Percentiles rank a stretch among this genome's conserved stretches.
phyloP scores from a whole-genome alignment of 805 yeast genomes.

The Candida glaebosa region DNA sequence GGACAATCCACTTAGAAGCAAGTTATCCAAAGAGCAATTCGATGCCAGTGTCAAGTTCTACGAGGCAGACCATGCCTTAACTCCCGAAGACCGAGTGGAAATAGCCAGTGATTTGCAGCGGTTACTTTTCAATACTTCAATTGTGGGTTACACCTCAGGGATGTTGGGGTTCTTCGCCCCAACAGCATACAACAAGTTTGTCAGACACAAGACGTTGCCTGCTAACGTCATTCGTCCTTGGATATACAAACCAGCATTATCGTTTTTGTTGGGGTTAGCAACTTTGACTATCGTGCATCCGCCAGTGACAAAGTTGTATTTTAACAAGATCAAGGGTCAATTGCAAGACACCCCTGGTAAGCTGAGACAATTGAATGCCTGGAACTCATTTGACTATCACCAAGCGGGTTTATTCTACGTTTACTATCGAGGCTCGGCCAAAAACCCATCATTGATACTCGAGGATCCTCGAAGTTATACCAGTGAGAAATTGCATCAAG shows the following conservation, averaged over 20 bases:
- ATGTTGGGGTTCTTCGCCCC: slow-evolving; percentile 27
- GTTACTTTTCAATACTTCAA: slow-evolving; percentile 21
- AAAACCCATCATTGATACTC: slow-evolving; percentile 49
- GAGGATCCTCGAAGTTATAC: slow-evolving; percentile 50
- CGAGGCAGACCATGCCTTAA: slow-evolving; percentile 37
- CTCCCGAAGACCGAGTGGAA: slow-evolving; percentile 26
- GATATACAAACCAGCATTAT: slow-evolving; percentile 30
- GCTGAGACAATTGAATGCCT: slow-evolving; percentile 21
- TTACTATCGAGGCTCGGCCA: slow-evolving; percentile 50
- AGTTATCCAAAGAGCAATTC: slow-evolving; percentile 31
- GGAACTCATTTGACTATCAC: slow-evolving; percentile 36
- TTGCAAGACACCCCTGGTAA: slow-evolving; percentile 14
- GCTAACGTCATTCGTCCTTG: slow-evolving; percentile 7
- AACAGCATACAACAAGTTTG: slow-evolving; percentile 20
- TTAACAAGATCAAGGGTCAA: slow-evolving; percentile 15
- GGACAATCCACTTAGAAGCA: slow-evolving; percentile 24
- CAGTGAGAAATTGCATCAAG: slow-evolving; percentile 24
- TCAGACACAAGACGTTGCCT: slow-evolving; percentile 1
- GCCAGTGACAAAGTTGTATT: slow-evolving; percentile 20
- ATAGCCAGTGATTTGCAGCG: slow-evolving; percentile 28
- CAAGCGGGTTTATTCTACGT: slow-evolving; percentile 34
- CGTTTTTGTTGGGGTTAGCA: slow-evolving; percentile 28
- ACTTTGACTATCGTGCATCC: slow-evolving; percentile 24
- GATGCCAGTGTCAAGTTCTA: slow-evolving; percentile 36
- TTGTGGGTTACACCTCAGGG: slow-evolving; percentile 25